Percentiles rank a stretch among this genome's conserved stretches.
These are phyloP conservation scores for Lepraria neglecta DNA, from an alignment of 495 filamentous ascomycete genomes.

Conservation along the genomic window DNA sequence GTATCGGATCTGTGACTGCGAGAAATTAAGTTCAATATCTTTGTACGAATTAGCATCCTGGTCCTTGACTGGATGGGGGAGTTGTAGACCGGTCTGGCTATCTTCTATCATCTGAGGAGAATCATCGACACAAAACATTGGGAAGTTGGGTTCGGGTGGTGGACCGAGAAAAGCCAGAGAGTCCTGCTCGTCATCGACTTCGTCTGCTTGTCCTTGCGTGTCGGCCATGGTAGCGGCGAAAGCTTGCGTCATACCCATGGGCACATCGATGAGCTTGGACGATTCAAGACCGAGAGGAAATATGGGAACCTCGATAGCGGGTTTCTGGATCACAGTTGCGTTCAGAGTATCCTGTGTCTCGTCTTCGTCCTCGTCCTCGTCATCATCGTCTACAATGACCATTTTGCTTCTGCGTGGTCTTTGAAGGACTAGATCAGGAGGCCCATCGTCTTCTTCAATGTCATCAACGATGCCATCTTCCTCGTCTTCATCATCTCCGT, in stretches of 20 bases:
- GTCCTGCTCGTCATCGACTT: constrained; percentile 36
- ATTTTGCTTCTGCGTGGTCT: constrained; percentile 36
- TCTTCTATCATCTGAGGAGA: constrained; percentile 57
- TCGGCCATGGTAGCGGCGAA: constrained; percentile 88
- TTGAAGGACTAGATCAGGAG: constrained; percentile 25
- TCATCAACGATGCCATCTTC: constrained; percentile 37
- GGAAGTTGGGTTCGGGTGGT: constrained; percentile 49
- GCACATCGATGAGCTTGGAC: constrained; percentile 18
- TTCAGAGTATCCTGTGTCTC: not conserved
- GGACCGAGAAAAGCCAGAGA: constrained; percentile 45
- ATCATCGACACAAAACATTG: constrained; percentile 41
- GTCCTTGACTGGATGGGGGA: not conserved
- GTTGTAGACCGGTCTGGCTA: constrained; percentile 44
- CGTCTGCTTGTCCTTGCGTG: constrained; percentile 33
- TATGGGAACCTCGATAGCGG: constrained; percentile 14
- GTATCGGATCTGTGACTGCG: constrained; percentile 48
- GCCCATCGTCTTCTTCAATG: constrained; percentile 40
- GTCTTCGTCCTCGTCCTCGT: constrained; percentile 38
- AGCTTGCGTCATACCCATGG: constrained; percentile 80
- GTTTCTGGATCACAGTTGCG: constrained; percentile 32
- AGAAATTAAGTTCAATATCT: constrained; percentile 45
- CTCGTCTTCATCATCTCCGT: constrained; percentile 37
- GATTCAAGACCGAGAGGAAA: constrained; percentile 3
- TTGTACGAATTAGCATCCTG: constrained; percentile 26
- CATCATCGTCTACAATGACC: constrained; percentile 47